phyloP scores from a whole-genome alignment of 2,329 filamentous ascomycete species.

The Cladosporium velox region DNA sequence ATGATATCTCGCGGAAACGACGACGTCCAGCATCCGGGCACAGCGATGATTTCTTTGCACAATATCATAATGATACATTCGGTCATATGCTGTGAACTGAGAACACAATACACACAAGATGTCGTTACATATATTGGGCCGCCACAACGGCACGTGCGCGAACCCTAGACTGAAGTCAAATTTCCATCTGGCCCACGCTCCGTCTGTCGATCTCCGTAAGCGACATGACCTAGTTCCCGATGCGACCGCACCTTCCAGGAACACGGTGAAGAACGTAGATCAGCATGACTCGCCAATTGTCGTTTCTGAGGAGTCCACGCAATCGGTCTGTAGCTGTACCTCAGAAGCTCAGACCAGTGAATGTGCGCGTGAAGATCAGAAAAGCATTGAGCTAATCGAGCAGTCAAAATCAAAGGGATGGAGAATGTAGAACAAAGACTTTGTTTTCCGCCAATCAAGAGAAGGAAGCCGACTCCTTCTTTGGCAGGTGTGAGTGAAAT shows the following conservation, averaged over 20 bases:
- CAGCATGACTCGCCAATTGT: background rate
- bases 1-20: background rate
- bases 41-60: too few species aligned
- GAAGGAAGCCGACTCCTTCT: too few species aligned
- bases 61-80: too few species aligned
- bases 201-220: background rate
- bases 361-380: background rate
- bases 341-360: background rate
- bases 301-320: background rate
- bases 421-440: too few species aligned
- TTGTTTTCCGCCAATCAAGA: too few species aligned
- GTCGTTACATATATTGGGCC: too few species aligned
- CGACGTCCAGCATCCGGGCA: too few species aligned
- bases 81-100: too few species aligned
- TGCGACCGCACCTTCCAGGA: background rate
- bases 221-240: background rate
- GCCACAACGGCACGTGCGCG: too few species aligned
- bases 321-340: background rate
- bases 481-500: background rate
- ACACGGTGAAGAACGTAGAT: background rate
- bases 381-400: background rate
- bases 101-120: too few species aligned
- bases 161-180: too few species aligned
- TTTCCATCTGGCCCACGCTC: background rate
- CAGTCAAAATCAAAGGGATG: background rate